Percentiles rank a stretch among this genome's conserved stretches.
Conservation (phyloP, 2,329 filamentous ascomycete genomes). For the Alternaria dauci region DNA sequence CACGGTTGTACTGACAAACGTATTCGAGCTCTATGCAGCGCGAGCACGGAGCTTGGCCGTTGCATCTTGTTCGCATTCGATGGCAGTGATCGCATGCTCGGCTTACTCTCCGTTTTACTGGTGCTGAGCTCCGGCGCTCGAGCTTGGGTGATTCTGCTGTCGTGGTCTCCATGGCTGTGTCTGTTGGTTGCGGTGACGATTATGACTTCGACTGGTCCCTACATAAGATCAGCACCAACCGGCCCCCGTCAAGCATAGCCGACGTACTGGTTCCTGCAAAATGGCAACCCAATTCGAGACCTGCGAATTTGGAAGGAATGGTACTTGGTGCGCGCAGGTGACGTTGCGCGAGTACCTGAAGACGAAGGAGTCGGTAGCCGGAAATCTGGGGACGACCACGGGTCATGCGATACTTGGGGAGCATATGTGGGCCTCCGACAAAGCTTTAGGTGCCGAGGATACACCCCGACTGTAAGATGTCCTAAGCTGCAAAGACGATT, state of each 20-base stretch:
- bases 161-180: slow-evolving; percentile 38
- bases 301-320: not conserved
- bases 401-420: slow-evolving; percentile 49
- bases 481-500: slow-evolving; percentile 36
- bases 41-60: slow-evolving; percentile 88
- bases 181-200: slow-evolving; percentile 11
- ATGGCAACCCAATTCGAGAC: slow-evolving; percentile 5
- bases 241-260: slow-evolving; percentile 3
- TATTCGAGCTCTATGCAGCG: slow-evolving; percentile 84
- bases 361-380: slow-evolving; percentile 33
- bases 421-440: slow-evolving; percentile 47
- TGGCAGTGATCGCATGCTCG: slow-evolving; percentile 96
- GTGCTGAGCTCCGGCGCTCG: slow-evolving; percentile 59
- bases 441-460: slow-evolving; percentile 46
- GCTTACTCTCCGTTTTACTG: slow-evolving; percentile 86
- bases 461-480: slow-evolving; percentile 35
- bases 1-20: slow-evolving; percentile 88
- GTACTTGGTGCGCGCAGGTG: slow-evolving; percentile 6
- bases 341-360: slow-evolving; percentile 15
- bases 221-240: slow-evolving; percentile 13
- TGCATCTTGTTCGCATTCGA: slow-evolving; percentile 91
- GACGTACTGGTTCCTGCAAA: slow-evolving; percentile 14
- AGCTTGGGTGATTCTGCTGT: slow-evolving; percentile 38
- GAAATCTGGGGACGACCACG: slow-evolving; percentile 36
- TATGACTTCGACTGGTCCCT: slow-evolving; percentile 14